Conservation (phyloP, 495 filamentous ascomycete species). For the Astrothelium subdiscretum region DNA sequence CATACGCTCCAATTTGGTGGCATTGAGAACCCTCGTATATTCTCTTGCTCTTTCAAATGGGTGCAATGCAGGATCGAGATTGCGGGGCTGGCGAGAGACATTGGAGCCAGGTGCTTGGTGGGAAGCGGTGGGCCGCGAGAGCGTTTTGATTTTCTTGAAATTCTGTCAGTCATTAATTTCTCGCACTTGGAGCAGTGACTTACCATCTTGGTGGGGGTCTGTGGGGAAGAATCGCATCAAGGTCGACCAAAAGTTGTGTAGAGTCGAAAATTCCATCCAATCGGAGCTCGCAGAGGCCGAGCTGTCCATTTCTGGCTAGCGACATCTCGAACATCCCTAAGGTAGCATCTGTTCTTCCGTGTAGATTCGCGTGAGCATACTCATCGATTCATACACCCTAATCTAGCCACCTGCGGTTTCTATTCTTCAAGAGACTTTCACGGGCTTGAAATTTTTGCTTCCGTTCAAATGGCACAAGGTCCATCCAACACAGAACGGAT, state of each 20-base stretch:
- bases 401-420: too few species aligned
- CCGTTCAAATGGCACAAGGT: constrained; percentile 36
- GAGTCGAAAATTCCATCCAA: background rate
- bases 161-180: background rate
- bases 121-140: constrained; percentile 63
- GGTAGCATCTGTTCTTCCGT: too few species aligned
- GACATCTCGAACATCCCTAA: background rate
- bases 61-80: constrained; percentile 85
- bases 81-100: constrained; percentile 63
- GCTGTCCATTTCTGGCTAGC: background rate
- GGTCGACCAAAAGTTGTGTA: background rate
- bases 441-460: too few species aligned
- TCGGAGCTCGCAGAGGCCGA: background rate
- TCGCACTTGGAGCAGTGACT: background rate
- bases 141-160: constrained; percentile 79
- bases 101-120: constrained; percentile 69
- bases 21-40: constrained; percentile 81
- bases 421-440: background rate
- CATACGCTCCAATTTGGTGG: constrained; percentile 88
- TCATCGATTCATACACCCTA: too few species aligned
- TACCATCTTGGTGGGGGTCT: background rate
- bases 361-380: too few species aligned
- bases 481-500: constrained; percentile 47
- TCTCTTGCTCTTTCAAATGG: constrained; percentile 92
- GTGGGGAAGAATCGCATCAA: too few species aligned